Evolutionary conservation across 108 stramenopile species (phyloP), one percentile per base, ranked within the genome.

Genomic region (Aurantiochytrium sp.): DNA sequence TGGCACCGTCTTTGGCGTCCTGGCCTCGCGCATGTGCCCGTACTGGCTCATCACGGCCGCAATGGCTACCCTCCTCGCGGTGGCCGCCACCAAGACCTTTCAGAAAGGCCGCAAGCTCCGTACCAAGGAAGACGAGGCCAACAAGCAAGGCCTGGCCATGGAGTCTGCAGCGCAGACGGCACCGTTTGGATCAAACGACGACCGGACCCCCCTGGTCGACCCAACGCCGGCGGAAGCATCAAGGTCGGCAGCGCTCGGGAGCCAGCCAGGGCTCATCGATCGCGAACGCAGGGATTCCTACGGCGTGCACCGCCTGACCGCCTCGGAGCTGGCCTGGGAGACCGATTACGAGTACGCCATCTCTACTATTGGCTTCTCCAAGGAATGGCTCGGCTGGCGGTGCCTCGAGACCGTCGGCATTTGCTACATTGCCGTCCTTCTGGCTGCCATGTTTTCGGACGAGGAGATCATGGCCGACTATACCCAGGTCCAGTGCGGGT

Each of bases 21-120:
- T 81, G 21, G 73, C 73, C n/a, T 81, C 73, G 27, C 39, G 73
- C 27, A 81, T 48, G 39, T 81, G 73, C 73, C 73, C 73, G 30
- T 48, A 48, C 42, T 81, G 73, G 73, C 39, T 81, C 73, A 81
- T 81, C 45, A 81, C 73, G 19, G 42, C 30, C 42, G 27, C 30
- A 6, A 81, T 81, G 73, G 45, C 73, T 17, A 30, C 73, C 8
- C 3, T 81, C 0, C 45, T 81, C 27, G 73, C 73, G 32, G 21
- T 48, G 2, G 30, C 73, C 27, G 73, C 73, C n/a, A 12, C 6
- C 4, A 81, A 81, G 30, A 81, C 73, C 73, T 81, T 81, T 42
- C 6, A 41, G 24, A 81, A 81, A 24, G 73, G 42, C 2, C n/a
- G 27, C 39, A 81, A 48, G 27, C 59, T 65, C 3, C 19, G 19